phyloP scores from a whole-genome alignment of 257 asterid species.

The Rhazya stricta region DNA sequence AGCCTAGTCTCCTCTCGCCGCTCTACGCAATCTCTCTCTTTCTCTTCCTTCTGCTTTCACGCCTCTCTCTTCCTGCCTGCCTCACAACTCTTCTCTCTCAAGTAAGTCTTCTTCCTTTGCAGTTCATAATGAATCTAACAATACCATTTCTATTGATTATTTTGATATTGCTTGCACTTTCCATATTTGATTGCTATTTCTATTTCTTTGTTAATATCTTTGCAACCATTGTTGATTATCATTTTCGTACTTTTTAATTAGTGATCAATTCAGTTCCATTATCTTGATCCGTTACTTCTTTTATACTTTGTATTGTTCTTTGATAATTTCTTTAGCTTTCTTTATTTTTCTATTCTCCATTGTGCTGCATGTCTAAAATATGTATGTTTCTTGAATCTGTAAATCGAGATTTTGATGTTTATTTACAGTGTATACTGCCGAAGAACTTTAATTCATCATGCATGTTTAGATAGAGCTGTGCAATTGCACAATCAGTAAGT shows the following conservation, averaged over 20 bases:
- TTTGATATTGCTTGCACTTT: background rate
- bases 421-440: background rate
- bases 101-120: slow-evolving; percentile 31
- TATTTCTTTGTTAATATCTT: background rate
- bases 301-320: too few species aligned
- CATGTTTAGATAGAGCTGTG: background rate
- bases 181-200: background rate
- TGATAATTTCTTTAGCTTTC: background rate
- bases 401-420: background rate
- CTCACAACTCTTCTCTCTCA: slow-evolving; percentile 18
- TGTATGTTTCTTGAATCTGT: background rate
- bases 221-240: background rate
- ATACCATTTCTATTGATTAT: background rate
- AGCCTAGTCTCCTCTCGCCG: slow-evolving; percentile 9
- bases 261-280: background rate
- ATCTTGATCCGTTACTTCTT: slow-evolving; percentile 1
- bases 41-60: slow-evolving; percentile 24
- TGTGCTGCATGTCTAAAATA: background rate
- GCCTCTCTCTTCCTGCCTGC: slow-evolving; percentile 19
- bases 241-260: background rate
- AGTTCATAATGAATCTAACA: slow-evolving; percentile 1
- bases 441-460: background rate
- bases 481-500: background rate
- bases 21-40: slow-evolving; percentile 54
- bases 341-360: background rate